Conservation (phyloP, 2,329 filamentous ascomycete genomes). For the Cadophora sp. region DNA sequence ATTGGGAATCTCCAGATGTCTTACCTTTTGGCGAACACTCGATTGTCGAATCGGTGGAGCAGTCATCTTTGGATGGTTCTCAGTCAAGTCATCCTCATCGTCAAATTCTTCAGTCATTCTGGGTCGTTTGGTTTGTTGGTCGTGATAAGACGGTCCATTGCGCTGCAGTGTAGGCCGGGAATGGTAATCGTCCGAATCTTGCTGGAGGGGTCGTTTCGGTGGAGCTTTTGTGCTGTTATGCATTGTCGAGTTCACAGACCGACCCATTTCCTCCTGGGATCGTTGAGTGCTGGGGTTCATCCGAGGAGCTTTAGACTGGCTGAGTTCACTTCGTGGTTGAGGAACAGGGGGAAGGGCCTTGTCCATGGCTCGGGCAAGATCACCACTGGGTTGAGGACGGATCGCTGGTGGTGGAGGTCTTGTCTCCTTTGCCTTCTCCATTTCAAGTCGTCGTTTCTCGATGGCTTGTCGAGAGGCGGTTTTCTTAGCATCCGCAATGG, state of each 20-base stretch:
- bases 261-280: slow-evolving; percentile 63
- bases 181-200: slow-evolving; percentile 61
- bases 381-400: slow-evolving; percentile 57
- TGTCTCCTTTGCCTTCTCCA: slow-evolving; percentile 71
- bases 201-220: slow-evolving; percentile 76
- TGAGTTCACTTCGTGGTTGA: slow-evolving; percentile 37
- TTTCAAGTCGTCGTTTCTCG: slow-evolving; percentile 56
- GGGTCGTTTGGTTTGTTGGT: slow-evolving; percentile 72
- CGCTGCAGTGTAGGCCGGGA: slow-evolving; percentile 57
- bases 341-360: slow-evolving; percentile 44
- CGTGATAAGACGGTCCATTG: slow-evolving; percentile 68
- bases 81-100: slow-evolving; percentile 68
- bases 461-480: slow-evolving; percentile 64
- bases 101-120: slow-evolving; percentile 74
- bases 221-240: slow-evolving; percentile 73
- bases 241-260: slow-evolving; percentile 65
- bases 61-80: slow-evolving; percentile 71
- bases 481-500: slow-evolving; percentile 68
- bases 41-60: slow-evolving; percentile 87
- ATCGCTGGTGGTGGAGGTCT: slow-evolving; percentile 66
- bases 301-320: slow-evolving; percentile 52
- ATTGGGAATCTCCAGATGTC: slow-evolving; percentile 34
- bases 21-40: slow-evolving; percentile 57
- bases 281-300: slow-evolving; percentile 61
- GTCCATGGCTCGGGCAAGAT: slow-evolving; percentile 36